These are phyloP conservation scores for Juncus inflexus DNA, from an alignment of 176 grass and related monocot genomes.

Conservation along the genomic window DNA sequence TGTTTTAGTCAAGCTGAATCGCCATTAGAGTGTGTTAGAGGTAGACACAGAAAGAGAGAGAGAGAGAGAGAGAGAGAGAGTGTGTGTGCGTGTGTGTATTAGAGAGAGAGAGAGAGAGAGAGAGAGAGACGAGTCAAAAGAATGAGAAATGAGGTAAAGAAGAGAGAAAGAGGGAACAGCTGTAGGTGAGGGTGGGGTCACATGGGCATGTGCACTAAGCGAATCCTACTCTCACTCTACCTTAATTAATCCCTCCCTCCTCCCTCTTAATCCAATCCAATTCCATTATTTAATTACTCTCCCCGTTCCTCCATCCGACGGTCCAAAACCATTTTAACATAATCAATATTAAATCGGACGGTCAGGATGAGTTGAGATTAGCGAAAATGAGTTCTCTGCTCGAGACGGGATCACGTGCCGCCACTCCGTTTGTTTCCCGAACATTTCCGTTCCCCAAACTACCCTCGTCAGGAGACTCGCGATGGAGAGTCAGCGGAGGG, in stretches of 20 bases:
- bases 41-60: not conserved
- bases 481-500: conserved; percentile 17
- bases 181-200: conserved; percentile 50
- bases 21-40: conserved; percentile 9
- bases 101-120: not conserved
- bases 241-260: conserved; percentile 19
- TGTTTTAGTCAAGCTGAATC: not conserved
- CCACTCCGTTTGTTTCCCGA: conserved; percentile 4
- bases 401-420: conserved; percentile 60
- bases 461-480: not conserved
- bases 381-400: conserved; percentile 36
- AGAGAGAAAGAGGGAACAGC: conserved; percentile 12
- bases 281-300: not conserved
- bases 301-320: not conserved
- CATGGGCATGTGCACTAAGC: conserved; percentile 65
- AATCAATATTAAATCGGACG: conserved; percentile 36
- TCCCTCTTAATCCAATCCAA: conserved; percentile 20
- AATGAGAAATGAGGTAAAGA: conserved; percentile 7
- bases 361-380: conserved; percentile 8
- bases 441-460: not conserved
- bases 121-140: conserved; percentile 12
- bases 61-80: not conserved
- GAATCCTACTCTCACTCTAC: conserved; percentile 26
- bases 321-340: not conserved
- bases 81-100: not conserved